Evolutionary conservation across 106 monocot species (phyloP).

Genomic region (Alisma plantagoaquatica): DNA sequence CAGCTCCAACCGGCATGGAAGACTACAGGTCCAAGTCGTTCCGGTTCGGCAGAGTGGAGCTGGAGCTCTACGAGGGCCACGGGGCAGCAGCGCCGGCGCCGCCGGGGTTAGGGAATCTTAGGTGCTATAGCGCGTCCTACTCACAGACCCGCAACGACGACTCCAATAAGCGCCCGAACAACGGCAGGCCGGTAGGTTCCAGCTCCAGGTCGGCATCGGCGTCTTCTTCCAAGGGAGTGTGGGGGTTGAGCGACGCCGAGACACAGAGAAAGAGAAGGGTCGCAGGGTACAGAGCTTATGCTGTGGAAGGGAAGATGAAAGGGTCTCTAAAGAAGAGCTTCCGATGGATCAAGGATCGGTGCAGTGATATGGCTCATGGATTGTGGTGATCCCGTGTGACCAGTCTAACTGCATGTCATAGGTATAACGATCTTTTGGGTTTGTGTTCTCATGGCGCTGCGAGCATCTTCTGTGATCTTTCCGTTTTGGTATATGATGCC

Average conservation of each 20-base stretch:
- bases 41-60: conserved; percentile 29
- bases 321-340: conserved; percentile 46
- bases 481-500: too few relatives aligned
- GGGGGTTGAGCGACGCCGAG: conserved; percentile 41
- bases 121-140: conserved; percentile 38
- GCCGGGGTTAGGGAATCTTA: conserved; percentile 21
- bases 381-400: too few relatives aligned
- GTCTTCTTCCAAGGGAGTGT: conserved; percentile 15
- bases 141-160: not conserved
- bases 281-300: conserved; percentile 51
- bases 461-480: too few relatives aligned
- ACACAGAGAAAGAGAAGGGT: conserved; percentile 59
- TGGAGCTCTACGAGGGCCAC: conserved; percentile 23
- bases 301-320: conserved; percentile 53
- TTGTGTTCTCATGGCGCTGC: too few relatives aligned
- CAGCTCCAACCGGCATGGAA: conserved; percentile 31
- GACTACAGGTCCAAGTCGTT: conserved; percentile 31
- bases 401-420: too few relatives aligned
- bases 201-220: not conserved
- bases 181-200: conserved; percentile 25
- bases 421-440: too few relatives aligned
- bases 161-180: too few relatives aligned
- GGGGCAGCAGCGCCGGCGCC: not conserved
- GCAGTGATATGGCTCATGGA: conserved; percentile 38
- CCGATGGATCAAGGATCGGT: conserved; percentile 56